Evolutionary conservation across 371 early-diverging fungal genomes (phyloP), one percentile per base, ranked within the genome.

Genomic region (Syncephalastrum contaminatum): DNA sequence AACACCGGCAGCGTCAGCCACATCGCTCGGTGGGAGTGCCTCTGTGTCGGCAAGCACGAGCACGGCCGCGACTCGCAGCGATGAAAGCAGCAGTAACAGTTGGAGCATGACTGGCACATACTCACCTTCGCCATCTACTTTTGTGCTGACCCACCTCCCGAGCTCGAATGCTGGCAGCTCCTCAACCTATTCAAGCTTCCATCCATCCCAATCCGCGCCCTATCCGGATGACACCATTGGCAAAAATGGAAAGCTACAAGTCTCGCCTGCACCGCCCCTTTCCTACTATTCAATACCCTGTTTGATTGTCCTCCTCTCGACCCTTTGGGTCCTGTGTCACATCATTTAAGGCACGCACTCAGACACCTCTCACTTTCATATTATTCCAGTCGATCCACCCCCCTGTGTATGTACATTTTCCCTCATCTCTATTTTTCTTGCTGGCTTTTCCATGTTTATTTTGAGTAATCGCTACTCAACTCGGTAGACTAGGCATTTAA

Each of bases 181-280:
- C 4, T 69, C 71, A 0, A 51, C 53, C 0, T 39, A 54, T 16
- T 73, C 74, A 1, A 71, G 66, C 12, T 58, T 57, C 14, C 64
- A 55, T 25, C 73, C 72, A 14, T 62, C 71, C 19, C 67, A 63
- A 43, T 70, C 76, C 1, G 76, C 76, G 22, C 76, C 76, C 25
- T 57, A 60, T 30, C 76, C 76, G 19, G 76, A 76, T 45, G 76
- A 76, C 58, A 62, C 76, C 1, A 58, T 72, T 51, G 76, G 76
- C 15, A 68, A 76, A 51, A 58, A 72, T 42, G 76, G 76, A 24
- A 64, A 63, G 41, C 46, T 76, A 21, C 70, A 74, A 48, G 60
- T 74, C n/a, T 65, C 71, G 13, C 18, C 22, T 20, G 56, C 62
- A 42, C 36, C 36, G 36, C 36, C 36, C 36, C 7, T 30, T 30